Percentiles rank a stretch among this genome's conserved stretches.
These are phyloP conservation scores for Hippophae tibetana DNA, from an alignment of 306 rosid species.

Conservation along the genomic window DNA sequence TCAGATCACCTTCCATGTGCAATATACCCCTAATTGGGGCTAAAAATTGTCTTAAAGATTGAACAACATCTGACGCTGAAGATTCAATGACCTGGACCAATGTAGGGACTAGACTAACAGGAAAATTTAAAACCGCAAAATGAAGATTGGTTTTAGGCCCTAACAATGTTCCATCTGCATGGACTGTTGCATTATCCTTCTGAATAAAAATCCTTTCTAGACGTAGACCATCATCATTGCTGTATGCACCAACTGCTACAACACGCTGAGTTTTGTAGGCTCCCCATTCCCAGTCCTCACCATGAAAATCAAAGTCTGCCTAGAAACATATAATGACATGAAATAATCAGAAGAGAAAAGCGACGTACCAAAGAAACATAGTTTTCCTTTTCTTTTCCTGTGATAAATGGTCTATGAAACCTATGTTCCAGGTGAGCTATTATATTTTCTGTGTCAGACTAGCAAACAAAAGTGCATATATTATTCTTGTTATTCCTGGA, in stretches of 20 bases:
- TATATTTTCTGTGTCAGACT: too few relatives aligned
- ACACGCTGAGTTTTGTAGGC: slow-evolving; percentile 76
- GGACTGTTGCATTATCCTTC: slow-evolving; percentile 84
- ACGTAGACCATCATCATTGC: slow-evolving; percentile 68
- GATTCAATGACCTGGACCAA: slow-evolving; percentile 72
- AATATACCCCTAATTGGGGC: slow-evolving; percentile 76
- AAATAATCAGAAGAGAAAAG: slow-evolving; percentile 19
- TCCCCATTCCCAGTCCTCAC: slow-evolving; percentile 98
- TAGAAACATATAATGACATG: slow-evolving; percentile 25
- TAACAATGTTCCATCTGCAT: slow-evolving; percentile 87
- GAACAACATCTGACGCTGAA: slow-evolving; percentile 61
- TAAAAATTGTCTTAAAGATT: slow-evolving; percentile 54
- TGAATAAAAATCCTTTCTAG: slow-evolving; percentile 67
- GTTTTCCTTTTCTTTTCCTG: too few relatives aligned
- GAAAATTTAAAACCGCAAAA: slow-evolving; percentile 84
- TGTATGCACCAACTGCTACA: slow-evolving; percentile 71
- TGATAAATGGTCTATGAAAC: too few relatives aligned
- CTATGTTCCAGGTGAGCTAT: too few relatives aligned
- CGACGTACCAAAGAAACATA: slow-evolving; percentile 6
- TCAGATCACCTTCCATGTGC: slow-evolving; percentile 98
- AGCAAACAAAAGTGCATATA: too few relatives aligned
- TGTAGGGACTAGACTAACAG: slow-evolving; percentile 80
- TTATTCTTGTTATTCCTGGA: too few relatives aligned
- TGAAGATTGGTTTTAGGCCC: slow-evolving; percentile 87
- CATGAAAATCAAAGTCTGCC: slow-evolving; percentile 92